These are phyloP conservation scores for Populus tremula DNA, from an alignment of 345 rosid species.

Conservation along the genomic window DNA sequence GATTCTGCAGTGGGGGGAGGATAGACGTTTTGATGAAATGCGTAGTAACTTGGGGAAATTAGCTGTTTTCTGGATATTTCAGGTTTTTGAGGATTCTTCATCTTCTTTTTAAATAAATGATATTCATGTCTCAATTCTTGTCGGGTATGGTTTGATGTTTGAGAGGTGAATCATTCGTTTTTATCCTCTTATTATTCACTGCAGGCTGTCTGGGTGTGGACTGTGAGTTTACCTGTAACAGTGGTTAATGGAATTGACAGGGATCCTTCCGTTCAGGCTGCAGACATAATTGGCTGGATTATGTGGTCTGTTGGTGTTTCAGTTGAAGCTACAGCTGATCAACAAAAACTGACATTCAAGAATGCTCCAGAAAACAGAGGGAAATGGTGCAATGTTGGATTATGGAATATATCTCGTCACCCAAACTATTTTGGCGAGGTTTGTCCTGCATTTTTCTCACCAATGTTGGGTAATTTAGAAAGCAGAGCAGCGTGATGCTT, in stretches of 20 bases:
- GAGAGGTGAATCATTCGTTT: not conserved
- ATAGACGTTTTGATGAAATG: conserved; percentile 82
- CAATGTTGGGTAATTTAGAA: not conserved
- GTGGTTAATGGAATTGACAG: conserved; percentile 76
- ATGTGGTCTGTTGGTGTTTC: conserved; percentile 64
- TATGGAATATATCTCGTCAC: conserved; percentile 86
- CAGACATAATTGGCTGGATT: conserved; percentile 80
- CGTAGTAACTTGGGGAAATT: conserved; percentile 65
- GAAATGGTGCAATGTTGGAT: conserved; percentile 76
- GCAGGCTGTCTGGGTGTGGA: conserved; percentile 97
- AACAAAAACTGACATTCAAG: conserved; percentile 77
- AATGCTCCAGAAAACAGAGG: conserved; percentile 77
- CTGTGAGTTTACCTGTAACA: conserved; percentile 87
- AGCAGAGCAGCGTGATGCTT: not conserved
- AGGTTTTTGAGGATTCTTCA: conserved; percentile 41
- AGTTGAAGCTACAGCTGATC: conserved; percentile 78
- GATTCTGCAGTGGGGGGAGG: conserved; percentile 95
- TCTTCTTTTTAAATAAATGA: conserved; percentile 3
- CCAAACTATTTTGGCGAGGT: conserved; percentile 98
- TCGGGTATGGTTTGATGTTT: not conserved
- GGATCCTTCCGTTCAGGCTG: conserved; percentile 56
- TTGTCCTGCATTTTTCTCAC: conserved; percentile 19
- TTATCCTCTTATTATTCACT: not conserved
- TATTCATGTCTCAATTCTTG: not conserved
- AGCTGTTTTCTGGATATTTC: conserved; percentile 77